Base-by-base conservation (phyloP, 768 basidiomycete species). In the Lactarius trivialis region DNA sequence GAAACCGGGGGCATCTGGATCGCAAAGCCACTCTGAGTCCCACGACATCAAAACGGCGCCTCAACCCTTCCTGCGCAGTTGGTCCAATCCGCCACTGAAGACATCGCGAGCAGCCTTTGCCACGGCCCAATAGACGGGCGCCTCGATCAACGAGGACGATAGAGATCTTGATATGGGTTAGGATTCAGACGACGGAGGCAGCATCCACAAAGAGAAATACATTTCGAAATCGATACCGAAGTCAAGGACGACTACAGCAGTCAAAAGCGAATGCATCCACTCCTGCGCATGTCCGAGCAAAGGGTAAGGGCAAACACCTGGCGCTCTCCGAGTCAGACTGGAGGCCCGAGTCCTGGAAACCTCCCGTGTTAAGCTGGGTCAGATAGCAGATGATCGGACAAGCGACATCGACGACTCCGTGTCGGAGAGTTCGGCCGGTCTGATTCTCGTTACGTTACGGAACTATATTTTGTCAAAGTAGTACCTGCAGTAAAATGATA, bases 21-120 rank as follows among this genome's bases (percentile, higher is more conserved):
- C 53, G 8, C 62, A 55, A 63, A 85, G 84, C 74, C 15, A 84
- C 84, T 69, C 84, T 80, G 85, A 84, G 80, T 66, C 72, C 70
- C 50, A 43, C 45, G 57, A 41, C 48, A 34, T 60, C 54, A 60
- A 37, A 3, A 32, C 37, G 14, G 48, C 53, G 5, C 48, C 55
- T 37, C 53, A 37, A n/a, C 53, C 63, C 8, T 54, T n/a, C 15
- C 36, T n/a, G 21, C 49, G 12, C 43, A 39, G 45, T 28, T 51
- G 34, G 32, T 41, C 58, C 32, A 55, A 8, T 48, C 57, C 30
- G 2, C 6, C 21, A 15, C 48, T 43, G 19, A 59, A 54, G 14
- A 33, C 53, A 2, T 33, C 41, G n/a, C 56, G 61, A 32, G 24
- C 21, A 19, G 5, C 45, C 21, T 24, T 4, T 21, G n/a, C 26